Conservation (phyloP, 2,329 filamentous ascomycete genomes). For the Verticillium dahliae region DNA sequence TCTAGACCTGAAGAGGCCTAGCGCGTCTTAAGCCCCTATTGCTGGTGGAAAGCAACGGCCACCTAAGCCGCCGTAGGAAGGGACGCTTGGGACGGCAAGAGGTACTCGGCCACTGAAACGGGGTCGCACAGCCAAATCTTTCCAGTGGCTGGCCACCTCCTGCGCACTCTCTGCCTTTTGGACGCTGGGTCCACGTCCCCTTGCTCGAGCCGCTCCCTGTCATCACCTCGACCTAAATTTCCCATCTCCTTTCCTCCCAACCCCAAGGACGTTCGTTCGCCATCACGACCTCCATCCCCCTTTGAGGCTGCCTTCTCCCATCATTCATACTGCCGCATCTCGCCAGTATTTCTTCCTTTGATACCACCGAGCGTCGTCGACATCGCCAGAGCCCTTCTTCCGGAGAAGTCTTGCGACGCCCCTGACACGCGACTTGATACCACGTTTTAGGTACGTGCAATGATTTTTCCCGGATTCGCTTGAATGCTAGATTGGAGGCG, state of each 20-base stretch:
- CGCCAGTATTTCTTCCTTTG: conserved; percentile 1
- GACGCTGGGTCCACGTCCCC: background rate
- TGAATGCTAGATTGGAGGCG: too few species aligned
- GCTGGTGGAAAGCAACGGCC: conserved; percentile 1
- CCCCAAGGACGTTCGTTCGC: conserved; percentile 2
- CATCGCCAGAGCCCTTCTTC: background rate
- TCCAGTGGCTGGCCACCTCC: background rate
- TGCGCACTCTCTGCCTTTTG: background rate
- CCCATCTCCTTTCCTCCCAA: conserved; percentile 6
- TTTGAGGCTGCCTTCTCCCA: conserved; percentile 3
- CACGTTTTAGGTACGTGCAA: conserved; percentile 16
- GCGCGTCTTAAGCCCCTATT: conserved; percentile 1
- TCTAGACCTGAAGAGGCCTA: background rate
- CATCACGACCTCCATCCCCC: conserved; percentile 8
- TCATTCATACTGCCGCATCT: conserved; percentile 10
- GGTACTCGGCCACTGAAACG: conserved; percentile 1
- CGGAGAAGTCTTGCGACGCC: conserved; percentile 18
- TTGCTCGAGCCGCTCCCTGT: background rate
- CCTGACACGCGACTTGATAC: conserved; percentile 26
- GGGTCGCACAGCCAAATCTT: conserved; percentile 2
- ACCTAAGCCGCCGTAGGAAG: background rate
- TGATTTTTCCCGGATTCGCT: background rate
- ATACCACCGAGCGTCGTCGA: background rate
- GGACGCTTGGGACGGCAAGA: background rate
- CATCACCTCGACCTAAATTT: conserved; percentile 11